A percentile compares a stretch with the other conserved stretches of the same genome.
Evolutionary conservation across 495 filamentous ascomycete species (phyloP).

Genomic region (Clohesyomyces aquaticus): DNA sequence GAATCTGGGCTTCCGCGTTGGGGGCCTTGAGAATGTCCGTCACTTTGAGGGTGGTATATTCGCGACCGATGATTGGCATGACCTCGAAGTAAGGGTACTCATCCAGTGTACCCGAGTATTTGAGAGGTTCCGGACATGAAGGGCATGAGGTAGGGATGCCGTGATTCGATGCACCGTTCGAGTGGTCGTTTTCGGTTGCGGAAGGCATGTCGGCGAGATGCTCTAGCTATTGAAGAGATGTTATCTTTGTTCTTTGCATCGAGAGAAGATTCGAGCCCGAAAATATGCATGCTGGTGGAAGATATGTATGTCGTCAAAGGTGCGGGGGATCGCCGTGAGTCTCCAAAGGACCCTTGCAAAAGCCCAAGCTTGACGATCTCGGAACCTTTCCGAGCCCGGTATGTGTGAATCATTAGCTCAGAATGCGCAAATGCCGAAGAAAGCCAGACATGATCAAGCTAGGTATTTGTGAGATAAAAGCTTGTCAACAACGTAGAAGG

Average conservation of each 20-base stretch:
- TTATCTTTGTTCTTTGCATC: not conserved
- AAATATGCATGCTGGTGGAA: not conserved
- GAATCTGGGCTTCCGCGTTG: slow-evolving; percentile 30
- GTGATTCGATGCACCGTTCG: slow-evolving; percentile 16
- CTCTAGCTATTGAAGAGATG: not conserved
- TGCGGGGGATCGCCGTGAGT: slow-evolving; percentile 2
- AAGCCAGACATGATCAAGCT: not conserved
- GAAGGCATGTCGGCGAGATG: slow-evolving; percentile 11
- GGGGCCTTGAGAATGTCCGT: slow-evolving; percentile 25
- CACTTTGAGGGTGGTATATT: slow-evolving; percentile 31
- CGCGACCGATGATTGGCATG: slow-evolving; percentile 37
- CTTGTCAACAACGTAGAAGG: not conserved
- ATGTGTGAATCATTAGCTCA: not conserved
- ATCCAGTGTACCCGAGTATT: slow-evolving; percentile 35
- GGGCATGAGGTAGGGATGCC: slow-evolving; percentile 26
- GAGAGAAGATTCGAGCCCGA: not conserved
- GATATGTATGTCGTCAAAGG: not conserved
- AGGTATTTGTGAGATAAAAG: slow-evolving; percentile 1
- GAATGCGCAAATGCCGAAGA: slow-evolving; percentile 8
- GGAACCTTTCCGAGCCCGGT: not conserved
- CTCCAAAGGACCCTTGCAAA: not conserved
- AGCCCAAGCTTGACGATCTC: not conserved
- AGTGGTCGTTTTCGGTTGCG: slow-evolving; percentile 8
- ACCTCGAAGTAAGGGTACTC: slow-evolving; percentile 33
- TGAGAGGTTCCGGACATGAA: slow-evolving; percentile 29